Evolutionary conservation across 805 yeast species (phyloP), one percentile per base, ranked within the genome.

Genomic region (Danielia oregonensis): DNA sequence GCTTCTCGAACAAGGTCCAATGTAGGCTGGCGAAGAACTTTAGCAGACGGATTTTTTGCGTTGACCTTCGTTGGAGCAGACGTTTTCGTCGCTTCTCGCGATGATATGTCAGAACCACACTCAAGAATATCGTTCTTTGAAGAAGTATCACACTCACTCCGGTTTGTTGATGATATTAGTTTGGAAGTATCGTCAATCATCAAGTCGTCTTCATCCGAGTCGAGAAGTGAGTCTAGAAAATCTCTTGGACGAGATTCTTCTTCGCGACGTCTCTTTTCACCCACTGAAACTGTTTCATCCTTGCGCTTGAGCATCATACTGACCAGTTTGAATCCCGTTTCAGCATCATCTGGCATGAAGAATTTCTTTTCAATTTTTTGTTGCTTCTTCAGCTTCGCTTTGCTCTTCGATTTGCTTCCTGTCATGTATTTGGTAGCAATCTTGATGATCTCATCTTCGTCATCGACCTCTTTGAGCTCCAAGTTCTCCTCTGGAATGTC

Each of bases 341-440:
- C 74, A 4, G 77, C 89, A 48, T 77, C 68, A 43, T 79, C 84
- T 0, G 93, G 93, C 86, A 83, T 78, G 54, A 78, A 79, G 43
- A 83, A 83, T 29, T 58, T 61, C 52, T 81, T 75, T 15, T 48
- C 35, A 13, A 40, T 53, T 37, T 56, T 52, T 37, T 40, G 44
- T 22, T 35, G 33, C 35, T 39, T 46, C 18, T 35, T 26, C 2
- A 39, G 33, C 16, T 36, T 35, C 24, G 26, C 35, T 30, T 39
- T 16, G 14, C 36, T 43, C 13, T 24, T 37, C 7, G 32, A 26
- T 23, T 52, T 45, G 25, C 65, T 62, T 1, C 70, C 73, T 15
- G 68, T 57, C 76, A 80, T 81, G 33, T 78, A 71, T 44, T 74
- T 79, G 1, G 86, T 78, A 0, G 89, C 89, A 37, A 77, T 65